These are phyloP conservation scores for Westerdykella sp. DNA, from an alignment of 2,329 filamentous ascomycete genomes.

Conservation along the genomic window DNA sequence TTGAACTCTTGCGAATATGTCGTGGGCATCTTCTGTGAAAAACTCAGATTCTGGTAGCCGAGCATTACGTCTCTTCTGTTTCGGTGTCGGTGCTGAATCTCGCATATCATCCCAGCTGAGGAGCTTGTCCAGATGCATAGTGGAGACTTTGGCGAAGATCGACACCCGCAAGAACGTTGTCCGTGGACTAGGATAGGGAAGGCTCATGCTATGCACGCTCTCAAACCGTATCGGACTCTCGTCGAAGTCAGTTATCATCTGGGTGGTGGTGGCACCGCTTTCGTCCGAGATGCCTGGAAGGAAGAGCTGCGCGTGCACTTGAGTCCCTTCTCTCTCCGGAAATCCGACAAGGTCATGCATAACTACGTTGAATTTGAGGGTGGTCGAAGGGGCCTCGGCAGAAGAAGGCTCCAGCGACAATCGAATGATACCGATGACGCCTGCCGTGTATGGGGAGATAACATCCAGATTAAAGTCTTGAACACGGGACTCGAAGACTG, in stretches of 20 bases:
- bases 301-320: slow-evolving; percentile 96
- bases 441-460: slow-evolving; percentile 84
- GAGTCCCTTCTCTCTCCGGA: slow-evolving; percentile 87
- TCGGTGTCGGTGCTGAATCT: slow-evolving; percentile 56
- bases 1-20: slow-evolving; percentile 81
- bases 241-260: slow-evolving; percentile 90
- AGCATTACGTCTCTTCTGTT: slow-evolving; percentile 55
- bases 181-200: slow-evolving; percentile 70
- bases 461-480: slow-evolving; percentile 92
- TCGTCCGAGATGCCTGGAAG: slow-evolving; percentile 82
- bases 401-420: slow-evolving; percentile 90
- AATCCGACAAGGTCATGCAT: slow-evolving; percentile 97
- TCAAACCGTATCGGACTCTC: slow-evolving; percentile 90
- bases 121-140: slow-evolving; percentile 94
- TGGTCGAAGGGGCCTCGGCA: slow-evolving; percentile 83
- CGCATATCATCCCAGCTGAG: slow-evolving; percentile 99
- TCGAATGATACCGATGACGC: slow-evolving; percentile 83
- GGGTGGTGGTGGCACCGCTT: slow-evolving; percentile 83
- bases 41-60: slow-evolving; percentile 89
- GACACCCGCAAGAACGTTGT: slow-evolving; percentile 75
- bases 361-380: slow-evolving; percentile 95
- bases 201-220: slow-evolving; percentile 96
- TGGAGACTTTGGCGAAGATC: slow-evolving; percentile 83
- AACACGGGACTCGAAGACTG: slow-evolving; percentile 89
- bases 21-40: slow-evolving; percentile 87